Evolutionary conservation across 306 rosid genomes (phyloP), one percentile per base, ranked within the genome.

Genomic region (Ochetophila trinervis): DNA sequence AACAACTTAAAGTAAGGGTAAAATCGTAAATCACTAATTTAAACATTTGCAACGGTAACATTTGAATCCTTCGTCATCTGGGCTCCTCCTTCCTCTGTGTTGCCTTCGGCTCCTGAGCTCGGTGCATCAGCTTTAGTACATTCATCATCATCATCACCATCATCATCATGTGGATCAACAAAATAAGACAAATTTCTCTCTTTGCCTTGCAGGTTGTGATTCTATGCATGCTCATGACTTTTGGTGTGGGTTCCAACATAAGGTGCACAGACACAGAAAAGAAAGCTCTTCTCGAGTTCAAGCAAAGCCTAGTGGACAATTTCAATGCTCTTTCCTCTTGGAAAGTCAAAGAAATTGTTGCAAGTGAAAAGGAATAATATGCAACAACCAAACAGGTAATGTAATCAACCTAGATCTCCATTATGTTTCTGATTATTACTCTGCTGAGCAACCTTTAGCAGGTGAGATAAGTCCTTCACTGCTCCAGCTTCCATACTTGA

Each of bases 381-480:
- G 78, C 52, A 51, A 7, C 45, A 67, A 60, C 40, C n/a, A 21
- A 51, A 59, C 73, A 27, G 64, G 68, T 17, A 73, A 37, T 66
- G 73, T 67, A 3, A 24, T 67, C 21, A 4, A 9, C 18, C 68
- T 74, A 3, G 45, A 61, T 17, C 73, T 74, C 15, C 23, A 19
- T 16, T 5, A 21, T 19, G 16, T 12, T 63, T 62, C 56, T 5
- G 53, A 62, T 53, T 1, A 17, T 65, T 27, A 24, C 20, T 12
- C 23, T 19, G 17, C 9, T 20, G 27, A 5, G 8, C 42, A 12
- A 13, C 56, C 36, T 21, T 17, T 61, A 2, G 8, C 59, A 18
- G 74, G 74, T 67, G 64, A 15, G 49, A 74, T 67, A 52, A 11
- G 15, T 44, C 42, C 69, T 74, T 74, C 69, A 19, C 42, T 74